A percentile compares a stretch with the other conserved stretches of the same genome.
Evolutionary conservation across 2,329 filamentous ascomycete species (phyloP).

Genomic region (Onygena corvina): DNA sequence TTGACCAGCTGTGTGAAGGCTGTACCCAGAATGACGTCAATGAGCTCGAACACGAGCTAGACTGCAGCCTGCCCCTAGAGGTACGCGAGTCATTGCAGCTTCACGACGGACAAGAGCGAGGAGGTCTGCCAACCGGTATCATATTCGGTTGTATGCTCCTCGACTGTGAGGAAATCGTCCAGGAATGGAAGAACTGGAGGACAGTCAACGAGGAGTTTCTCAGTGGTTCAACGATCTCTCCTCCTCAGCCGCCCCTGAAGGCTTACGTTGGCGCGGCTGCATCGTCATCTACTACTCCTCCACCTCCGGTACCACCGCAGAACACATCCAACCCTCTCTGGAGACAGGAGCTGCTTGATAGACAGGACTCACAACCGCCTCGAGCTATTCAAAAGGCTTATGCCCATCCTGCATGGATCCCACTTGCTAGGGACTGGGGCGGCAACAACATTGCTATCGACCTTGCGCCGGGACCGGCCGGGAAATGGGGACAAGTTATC

Average conservation of each 20-base stretch:
- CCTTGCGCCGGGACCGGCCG: slow-evolving; percentile 75
- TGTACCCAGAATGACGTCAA: slow-evolving; percentile 91
- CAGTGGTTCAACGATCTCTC: slow-evolving; percentile 41
- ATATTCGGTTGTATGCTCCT: slow-evolving; percentile 91
- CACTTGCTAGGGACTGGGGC: slow-evolving; percentile 91
- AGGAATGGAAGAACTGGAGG: slow-evolving; percentile 96
- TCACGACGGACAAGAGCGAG: slow-evolving; percentile 95
- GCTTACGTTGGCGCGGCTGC: slow-evolving; percentile 58
- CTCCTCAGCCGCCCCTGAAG: slow-evolving; percentile 56
- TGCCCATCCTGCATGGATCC: slow-evolving; percentile 89
- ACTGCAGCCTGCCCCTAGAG: slow-evolving; percentile 86
- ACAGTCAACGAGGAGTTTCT: slow-evolving; percentile 85
- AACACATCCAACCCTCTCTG: slow-evolving; percentile 53
- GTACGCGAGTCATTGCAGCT: slow-evolving; percentile 80
- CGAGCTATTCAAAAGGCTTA: slow-evolving; percentile 85
- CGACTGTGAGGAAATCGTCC: slow-evolving; percentile 94
- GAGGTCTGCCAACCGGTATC: slow-evolving; percentile 79
- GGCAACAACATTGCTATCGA: slow-evolving; percentile 95
- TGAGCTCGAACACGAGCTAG: slow-evolving; percentile 88
- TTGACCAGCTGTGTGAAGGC: slow-evolving; percentile 82
- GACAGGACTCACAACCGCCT: slow-evolving; percentile 78
- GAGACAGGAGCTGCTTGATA: slow-evolving; percentile 71
- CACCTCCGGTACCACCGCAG: slow-evolving; percentile 28
- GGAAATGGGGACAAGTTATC: slow-evolving; percentile 93
- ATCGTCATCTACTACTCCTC: slow-evolving; percentile 49